Evolutionary conservation across 1,284 basidiomycete species (phyloP).

Genomic region (Pisolithus thermaeus): DNA sequence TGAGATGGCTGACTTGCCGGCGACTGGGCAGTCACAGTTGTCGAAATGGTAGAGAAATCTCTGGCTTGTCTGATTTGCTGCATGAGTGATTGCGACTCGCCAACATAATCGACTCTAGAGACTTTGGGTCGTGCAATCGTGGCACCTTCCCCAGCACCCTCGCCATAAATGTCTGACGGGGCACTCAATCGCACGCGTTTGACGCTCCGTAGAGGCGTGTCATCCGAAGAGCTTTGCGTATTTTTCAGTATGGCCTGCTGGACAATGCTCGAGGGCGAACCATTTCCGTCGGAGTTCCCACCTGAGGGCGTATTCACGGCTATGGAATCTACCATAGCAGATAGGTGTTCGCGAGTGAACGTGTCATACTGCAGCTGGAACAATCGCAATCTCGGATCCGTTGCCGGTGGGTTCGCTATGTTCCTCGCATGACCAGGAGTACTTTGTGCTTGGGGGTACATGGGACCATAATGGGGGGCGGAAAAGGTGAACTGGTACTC

Average conservation of each 20-base stretch:
- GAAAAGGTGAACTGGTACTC: conserved; percentile 74
- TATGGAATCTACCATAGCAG: conserved; percentile 86
- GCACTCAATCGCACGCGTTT: conserved; percentile 74
- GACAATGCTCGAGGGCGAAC: conserved; percentile 39
- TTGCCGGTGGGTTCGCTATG: conserved; percentile 37
- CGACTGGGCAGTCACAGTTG: conserved; percentile 36
- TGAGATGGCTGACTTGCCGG: conserved; percentile 9
- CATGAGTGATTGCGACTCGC: conserved; percentile 68
- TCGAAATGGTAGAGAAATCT: conserved; percentile 69
- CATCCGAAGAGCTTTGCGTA: conserved; percentile 34
- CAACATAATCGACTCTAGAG: conserved; percentile 59
- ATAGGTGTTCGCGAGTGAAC: conserved; percentile 86
- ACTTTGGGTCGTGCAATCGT: conserved; percentile 43
- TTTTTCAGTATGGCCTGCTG: conserved; percentile 39
- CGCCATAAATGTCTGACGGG: conserved; percentile 47
- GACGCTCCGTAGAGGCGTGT: conserved; percentile 56
- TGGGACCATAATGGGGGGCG: conserved; percentile 43
- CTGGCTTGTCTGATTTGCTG: conserved; percentile 68
- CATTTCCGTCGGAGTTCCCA: conserved; percentile 34
- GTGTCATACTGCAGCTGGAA: conserved; percentile 94
- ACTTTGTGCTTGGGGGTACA: conserved; percentile 42
- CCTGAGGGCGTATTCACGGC: conserved; percentile 71
- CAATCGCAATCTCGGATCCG: conserved; percentile 73
- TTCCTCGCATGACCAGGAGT: conserved; percentile 44
- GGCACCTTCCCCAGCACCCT: conserved; percentile 39